Percentiles rank a stretch among this genome's conserved stretches.
phyloP scores from a whole-genome alignment of 371 early-diverging fungal genomes.

The Mucor velutinosus region DNA sequence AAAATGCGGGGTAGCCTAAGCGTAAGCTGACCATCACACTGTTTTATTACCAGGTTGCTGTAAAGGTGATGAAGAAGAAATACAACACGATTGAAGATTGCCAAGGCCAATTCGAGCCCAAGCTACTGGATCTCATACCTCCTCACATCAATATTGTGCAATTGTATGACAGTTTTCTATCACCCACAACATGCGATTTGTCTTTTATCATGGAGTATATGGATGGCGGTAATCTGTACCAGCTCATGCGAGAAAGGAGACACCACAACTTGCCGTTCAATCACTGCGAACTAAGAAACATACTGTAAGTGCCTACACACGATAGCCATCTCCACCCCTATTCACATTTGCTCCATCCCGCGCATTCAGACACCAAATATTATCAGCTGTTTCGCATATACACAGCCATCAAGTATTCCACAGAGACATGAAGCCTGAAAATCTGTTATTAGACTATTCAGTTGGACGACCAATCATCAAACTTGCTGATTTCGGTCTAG shows the following conservation, averaged over 20 bases:
- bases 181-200: constrained; percentile 69
- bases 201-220: constrained; percentile 94
- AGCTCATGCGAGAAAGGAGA: constrained; percentile 75
- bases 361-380: constrained; percentile 68
- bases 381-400: constrained; percentile 87
- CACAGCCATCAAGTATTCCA: constrained; percentile 93
- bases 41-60: constrained; percentile 72
- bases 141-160: constrained; percentile 84
- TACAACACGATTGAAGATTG: constrained; percentile 81
- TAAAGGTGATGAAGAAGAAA: constrained; percentile 95
- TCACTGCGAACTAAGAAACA: constrained; percentile 32
- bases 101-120: constrained; percentile 72
- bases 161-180: constrained; percentile 83
- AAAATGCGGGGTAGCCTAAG: background rate
- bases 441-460: constrained; percentile 59
- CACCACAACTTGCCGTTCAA: constrained; percentile 41
- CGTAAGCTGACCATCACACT: background rate
- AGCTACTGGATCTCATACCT: constrained; percentile 69
- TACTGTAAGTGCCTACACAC: constrained; percentile 28
- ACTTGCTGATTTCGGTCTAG: constrained; percentile 95
- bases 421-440: constrained; percentile 95
- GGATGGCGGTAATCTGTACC: constrained; percentile 90
- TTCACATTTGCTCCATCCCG: background rate
- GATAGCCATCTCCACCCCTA: background rate
- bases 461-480: constrained; percentile 61